These are phyloP conservation scores for Aeminium ludgeri DNA, from an alignment of 495 filamentous ascomycete species.

Conservation along the genomic window DNA sequence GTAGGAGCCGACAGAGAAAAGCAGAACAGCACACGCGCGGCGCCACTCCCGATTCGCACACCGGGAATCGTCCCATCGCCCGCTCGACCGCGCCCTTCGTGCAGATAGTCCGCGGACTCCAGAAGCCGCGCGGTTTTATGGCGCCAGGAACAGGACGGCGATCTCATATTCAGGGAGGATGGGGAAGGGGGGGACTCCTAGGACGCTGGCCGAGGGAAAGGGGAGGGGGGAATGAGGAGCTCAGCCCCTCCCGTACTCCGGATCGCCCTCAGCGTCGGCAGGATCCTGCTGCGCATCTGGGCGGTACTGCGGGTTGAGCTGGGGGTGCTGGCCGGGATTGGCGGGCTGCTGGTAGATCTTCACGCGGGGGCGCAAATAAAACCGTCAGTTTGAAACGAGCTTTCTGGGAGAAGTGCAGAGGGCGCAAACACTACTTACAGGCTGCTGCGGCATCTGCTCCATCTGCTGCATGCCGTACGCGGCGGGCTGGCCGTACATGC, in stretches of 20 bases:
- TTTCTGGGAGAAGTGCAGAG: slow-evolving; percentile 31
- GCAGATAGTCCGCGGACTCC: no score
- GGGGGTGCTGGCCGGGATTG: slow-evolving; percentile 9
- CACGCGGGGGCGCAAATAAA: slow-evolving; percentile 43
- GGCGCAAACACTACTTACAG: slow-evolving; percentile 27
- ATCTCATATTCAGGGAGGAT: no score
- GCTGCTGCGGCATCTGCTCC: slow-evolving; percentile 40
- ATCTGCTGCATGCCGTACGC: slow-evolving; percentile 27
- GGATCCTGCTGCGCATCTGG: slow-evolving; percentile 3
- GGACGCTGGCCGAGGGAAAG: not conserved
- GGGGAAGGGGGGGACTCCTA: no score
- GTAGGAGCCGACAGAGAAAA: no score
- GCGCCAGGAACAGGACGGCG: no score
- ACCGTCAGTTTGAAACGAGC: slow-evolving; percentile 38
- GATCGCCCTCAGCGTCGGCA: slow-evolving; percentile 8
- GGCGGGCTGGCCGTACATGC: slow-evolving; percentile 48
- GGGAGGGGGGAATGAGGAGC: slow-evolving; percentile 1
- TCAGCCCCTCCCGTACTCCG: slow-evolving; percentile 7
- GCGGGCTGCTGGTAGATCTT: slow-evolving; percentile 6
- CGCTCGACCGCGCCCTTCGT: no score
- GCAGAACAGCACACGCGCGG: no score
- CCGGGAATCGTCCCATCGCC: no score
- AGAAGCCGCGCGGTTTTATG: no score
- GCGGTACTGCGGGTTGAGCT: slow-evolving; percentile 2
- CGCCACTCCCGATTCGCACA: no score